A percentile compares a stretch with the other conserved stretches of the same genome.
Conservation (phyloP, 2,329 filamentous ascomycete genomes). For the Nothomitra cinnamomea region DNA sequence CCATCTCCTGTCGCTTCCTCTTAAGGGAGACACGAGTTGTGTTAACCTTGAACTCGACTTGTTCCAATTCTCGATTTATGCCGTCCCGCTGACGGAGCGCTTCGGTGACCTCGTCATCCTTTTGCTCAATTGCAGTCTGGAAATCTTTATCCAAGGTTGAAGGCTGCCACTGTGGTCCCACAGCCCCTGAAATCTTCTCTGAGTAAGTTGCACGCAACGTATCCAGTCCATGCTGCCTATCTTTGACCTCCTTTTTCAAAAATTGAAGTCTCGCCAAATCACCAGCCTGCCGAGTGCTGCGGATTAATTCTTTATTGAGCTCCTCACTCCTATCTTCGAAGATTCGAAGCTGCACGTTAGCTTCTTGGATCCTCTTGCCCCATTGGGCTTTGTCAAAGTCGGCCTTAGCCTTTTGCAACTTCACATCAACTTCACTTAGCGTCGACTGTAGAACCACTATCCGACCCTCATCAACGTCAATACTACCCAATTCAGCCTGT, state of each 20-base stretch:
- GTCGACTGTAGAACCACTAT: slow-evolving; percentile 62
- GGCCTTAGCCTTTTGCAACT: slow-evolving; percentile 43
- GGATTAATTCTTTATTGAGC: slow-evolving; percentile 64
- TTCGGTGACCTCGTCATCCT: slow-evolving; percentile 40
- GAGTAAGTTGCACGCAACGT: slow-evolving; percentile 63
- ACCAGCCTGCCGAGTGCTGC: slow-evolving; percentile 63
- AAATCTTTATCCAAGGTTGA: slow-evolving; percentile 55
- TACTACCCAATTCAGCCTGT: slow-evolving; percentile 51
- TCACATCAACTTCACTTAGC: slow-evolving; percentile 48
- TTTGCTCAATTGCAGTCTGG: slow-evolving; percentile 42
- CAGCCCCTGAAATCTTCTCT: slow-evolving; percentile 45
- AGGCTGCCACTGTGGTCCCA: slow-evolving; percentile 52
- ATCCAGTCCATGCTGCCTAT: slow-evolving; percentile 56
- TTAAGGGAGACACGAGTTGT: slow-evolving; percentile 45
- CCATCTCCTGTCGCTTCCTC: slow-evolving; percentile 44
- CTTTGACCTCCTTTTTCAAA: slow-evolving; percentile 61
- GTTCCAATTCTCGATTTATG: slow-evolving; percentile 53
- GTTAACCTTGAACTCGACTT: slow-evolving; percentile 56
- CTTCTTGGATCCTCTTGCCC: slow-evolving; percentile 51
- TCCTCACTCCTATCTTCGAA: slow-evolving; percentile 57
- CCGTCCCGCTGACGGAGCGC: slow-evolving; percentile 55
- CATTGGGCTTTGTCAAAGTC: slow-evolving; percentile 46
- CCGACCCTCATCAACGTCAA: slow-evolving; percentile 72
- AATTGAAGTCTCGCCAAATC: slow-evolving; percentile 74
- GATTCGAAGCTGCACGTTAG: slow-evolving; percentile 46